Evolutionary conservation across 1,284 basidiomycete genomes (phyloP), one percentile per base, ranked within the genome.

Genomic region (Pseudomicrostroma phylloplanum): DNA sequence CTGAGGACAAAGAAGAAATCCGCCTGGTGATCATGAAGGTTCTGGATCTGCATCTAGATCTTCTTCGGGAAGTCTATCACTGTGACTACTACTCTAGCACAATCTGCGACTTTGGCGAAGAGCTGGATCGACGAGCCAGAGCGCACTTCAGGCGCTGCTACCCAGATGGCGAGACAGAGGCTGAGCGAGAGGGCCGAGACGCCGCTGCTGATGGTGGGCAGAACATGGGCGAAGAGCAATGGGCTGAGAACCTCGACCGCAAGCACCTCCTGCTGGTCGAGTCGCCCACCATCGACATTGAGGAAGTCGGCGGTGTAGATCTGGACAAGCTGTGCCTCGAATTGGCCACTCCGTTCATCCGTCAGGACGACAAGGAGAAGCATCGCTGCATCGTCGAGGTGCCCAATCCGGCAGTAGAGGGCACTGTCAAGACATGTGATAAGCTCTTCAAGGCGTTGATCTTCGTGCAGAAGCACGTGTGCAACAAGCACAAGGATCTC

Each of bases 71-170:
- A 30, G 74, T 76, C 17, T 78, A 72, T 56, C 67, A 76, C 56
- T 71, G 67, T 58, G 74, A 76, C 64, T 78, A 78, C 61, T 78
- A 78, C 63, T 64, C 70, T n/a, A 67, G 67, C 55, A 63, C 69
- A 43, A 57, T 68, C 4, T 73, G 71, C 60, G 76, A 78, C 56
- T 78, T 72, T 55, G 65, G 69, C 17, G 74, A 78, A 40, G 76
- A 78, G 59, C 72, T 78, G 0, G 57, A 69, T 30, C 71, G 76
- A 11, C 19, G 51, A 25, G 51, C 51, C 21, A 17, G 51, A 13
- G 51, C 51, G 51, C 51, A 54, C 21, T 54, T 23, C 51, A 17
- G 51, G 21, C 6, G 51, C 4, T 23, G n/a, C 21, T 54, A 54
- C 21, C 51, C 51, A 15, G 21, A 21, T 54, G 57, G 46, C 39